These are phyloP conservation scores for Geoglossum glabrum DNA, from an alignment of 495 filamentous ascomycete genomes.

Conservation along the genomic window DNA sequence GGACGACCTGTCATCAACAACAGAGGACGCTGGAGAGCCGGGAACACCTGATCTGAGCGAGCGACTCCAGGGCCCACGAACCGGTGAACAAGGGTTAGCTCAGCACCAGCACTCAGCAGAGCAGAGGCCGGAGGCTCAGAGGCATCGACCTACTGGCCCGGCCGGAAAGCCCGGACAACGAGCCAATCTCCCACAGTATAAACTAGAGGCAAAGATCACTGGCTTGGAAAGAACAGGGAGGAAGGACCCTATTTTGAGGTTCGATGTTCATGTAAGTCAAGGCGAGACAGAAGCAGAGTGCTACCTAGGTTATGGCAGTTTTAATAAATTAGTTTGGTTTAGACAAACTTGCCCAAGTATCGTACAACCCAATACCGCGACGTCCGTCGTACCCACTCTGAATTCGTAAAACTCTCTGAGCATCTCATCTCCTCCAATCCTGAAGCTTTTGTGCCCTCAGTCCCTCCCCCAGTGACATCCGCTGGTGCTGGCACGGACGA, in stretches of 20 bases:
- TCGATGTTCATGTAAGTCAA: conserved; percentile 79
- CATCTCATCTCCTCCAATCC: conserved; percentile 92
- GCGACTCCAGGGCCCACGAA: conserved; percentile 16
- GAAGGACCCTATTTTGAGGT: conserved; percentile 86
- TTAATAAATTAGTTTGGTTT: background rate
- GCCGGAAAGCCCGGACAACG: conserved; percentile 23
- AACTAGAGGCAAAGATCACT: conserved; percentile 83
- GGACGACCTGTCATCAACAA: background rate
- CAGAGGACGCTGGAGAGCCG: background rate
- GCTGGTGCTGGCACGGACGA: conserved; percentile 94
- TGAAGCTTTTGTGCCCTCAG: conserved; percentile 91
- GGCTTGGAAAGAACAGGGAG: conserved; percentile 79
- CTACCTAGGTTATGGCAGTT: background rate
- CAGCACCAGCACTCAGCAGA: conserved; percentile 22
- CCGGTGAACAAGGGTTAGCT: conserved; percentile 21
- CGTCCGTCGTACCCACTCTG: conserved; percentile 81
- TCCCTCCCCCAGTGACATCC: conserved; percentile 75
- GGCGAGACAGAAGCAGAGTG: background rate
- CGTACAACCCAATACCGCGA: conserved; percentile 96
- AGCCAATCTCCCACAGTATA: conserved; percentile 40
- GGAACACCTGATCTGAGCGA: background rate
- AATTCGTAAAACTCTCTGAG: conserved; percentile 86
- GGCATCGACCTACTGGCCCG: conserved; percentile 18
- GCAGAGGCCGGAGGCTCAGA: conserved; percentile 23
- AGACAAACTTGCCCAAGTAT: conserved; percentile 97